Conservation (phyloP, 805 yeast genomes). For the Wickerhamomyces silvicola region DNA sequence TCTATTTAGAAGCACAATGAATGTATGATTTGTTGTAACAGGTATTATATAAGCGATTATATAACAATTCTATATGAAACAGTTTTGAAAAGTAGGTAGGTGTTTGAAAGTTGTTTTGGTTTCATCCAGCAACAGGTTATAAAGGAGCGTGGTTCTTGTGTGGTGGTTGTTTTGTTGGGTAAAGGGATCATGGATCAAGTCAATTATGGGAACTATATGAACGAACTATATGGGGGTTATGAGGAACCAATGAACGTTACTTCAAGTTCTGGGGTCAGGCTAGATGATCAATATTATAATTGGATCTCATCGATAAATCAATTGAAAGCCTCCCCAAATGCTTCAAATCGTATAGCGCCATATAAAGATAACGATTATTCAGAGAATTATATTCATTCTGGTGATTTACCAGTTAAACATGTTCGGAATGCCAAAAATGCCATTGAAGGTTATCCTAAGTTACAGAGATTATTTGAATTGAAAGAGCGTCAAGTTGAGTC, state of each 20-base stretch:
- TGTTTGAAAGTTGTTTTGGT: too few relatives aligned
- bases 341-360: background rate
- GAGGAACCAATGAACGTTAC: conserved; percentile 5
- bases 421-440: conserved; percentile 63
- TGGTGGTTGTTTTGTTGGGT: too few relatives aligned
- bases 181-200: too few relatives aligned
- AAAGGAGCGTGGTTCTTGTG: too few relatives aligned
- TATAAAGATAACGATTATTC: conserved; percentile 55
- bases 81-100: too few relatives aligned
- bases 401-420: conserved; percentile 52
- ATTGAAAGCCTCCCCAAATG: conserved; percentile 4
- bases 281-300: conserved; percentile 1
- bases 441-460: conserved; percentile 80
- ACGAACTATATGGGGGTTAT: background rate
- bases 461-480: conserved; percentile 59
- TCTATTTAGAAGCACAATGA: too few relatives aligned
- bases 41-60: too few relatives aligned
- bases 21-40: too few relatives aligned
- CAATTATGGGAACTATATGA: too few relatives aligned
- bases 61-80: too few relatives aligned
- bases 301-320: conserved; percentile 1
- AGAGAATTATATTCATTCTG: conserved; percentile 59
- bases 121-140: too few relatives aligned
- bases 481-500: conserved; percentile 51
- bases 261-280: conserved; percentile 6